A percentile compares a stretch with the other conserved stretches of the same genome.
Conservation (phyloP, 345 rosid species). For the Salix brachista region DNA sequence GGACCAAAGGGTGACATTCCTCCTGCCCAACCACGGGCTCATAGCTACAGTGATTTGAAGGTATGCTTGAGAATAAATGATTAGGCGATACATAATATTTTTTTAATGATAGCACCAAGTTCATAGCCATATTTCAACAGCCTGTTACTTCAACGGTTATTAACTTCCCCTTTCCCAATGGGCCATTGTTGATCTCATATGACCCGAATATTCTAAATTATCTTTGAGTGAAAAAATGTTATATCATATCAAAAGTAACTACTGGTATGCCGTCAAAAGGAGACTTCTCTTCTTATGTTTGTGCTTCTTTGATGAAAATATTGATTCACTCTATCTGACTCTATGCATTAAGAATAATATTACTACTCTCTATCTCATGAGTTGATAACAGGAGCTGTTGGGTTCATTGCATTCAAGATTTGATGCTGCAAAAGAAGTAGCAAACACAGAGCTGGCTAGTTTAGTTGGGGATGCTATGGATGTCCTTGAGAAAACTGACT, state of each 20-base stretch:
- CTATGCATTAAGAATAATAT: not conserved
- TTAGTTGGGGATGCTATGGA: constrained; percentile 56
- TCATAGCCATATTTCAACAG: not conserved
- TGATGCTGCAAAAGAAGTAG: constrained; percentile 66
- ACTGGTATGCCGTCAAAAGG: not conserved
- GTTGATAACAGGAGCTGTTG: constrained; percentile 55
- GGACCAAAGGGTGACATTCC: constrained; percentile 66
- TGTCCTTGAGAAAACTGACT: constrained; percentile 47
- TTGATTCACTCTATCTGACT: not conserved
- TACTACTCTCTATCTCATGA: constrained; percentile 5
- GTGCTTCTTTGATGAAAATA: not conserved
- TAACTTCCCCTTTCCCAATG: not conserved
- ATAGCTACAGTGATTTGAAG: constrained; percentile 67
- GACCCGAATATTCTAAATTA: not conserved
- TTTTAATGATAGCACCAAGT: not conserved
- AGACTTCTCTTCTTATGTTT: no score
- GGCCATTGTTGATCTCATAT: not conserved
- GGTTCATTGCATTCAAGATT: constrained; percentile 65
- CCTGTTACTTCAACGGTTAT: not conserved
- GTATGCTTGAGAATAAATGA: constrained; percentile 19
- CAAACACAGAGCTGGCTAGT: constrained; percentile 50
- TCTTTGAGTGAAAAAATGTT: not conserved
- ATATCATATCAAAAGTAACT: not conserved
- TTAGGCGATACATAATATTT: not conserved
- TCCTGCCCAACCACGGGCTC: constrained; percentile 50